Base-by-base conservation (phyloP, 2,329 filamentous ascomycete species). In the Dactylella cylindrospora region DNA sequence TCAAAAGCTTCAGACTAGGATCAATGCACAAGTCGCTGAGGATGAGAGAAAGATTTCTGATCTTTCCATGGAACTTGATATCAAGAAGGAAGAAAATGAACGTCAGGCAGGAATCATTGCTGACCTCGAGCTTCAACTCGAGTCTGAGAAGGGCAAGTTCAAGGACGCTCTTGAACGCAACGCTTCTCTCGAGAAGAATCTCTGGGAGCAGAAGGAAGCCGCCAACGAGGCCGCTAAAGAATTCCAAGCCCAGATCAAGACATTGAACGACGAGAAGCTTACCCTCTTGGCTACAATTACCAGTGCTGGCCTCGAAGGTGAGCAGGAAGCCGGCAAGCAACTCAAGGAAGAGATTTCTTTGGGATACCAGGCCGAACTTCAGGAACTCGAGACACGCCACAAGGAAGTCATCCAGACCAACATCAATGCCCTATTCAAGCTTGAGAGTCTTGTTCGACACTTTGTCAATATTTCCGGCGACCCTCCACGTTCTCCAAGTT, bases 371-470 rank as follows among this genome's bases (percentile, higher is more conserved):
- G 45, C 57, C 25, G 57, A 62, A 23, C 49, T 62, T 3, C 47
- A 49, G n/a, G 57, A 62, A 33, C 57, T 62, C 25, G 49, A 62
- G 50, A 29, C 49, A 36, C 57, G 57, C 19, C 57, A 62, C 31
- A 62, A 62, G 17, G 57, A 62, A 41, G 49, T 62, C 38, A 62
- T 62, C 29, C 57, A 62, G 25, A 62, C 49, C 10, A 62, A 62
- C 31, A 52, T 62, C 49, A 62, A 52, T 19, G 43, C 57, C 10
- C 31, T 62, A 3, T 62, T 44, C 49, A 53, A 54, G 26, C 49
- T 62, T 12, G 57, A 62, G 31, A 62, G 50, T 31, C 43, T 62
- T 26, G 57, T 62, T 5, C 57, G 49, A 35, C 57, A 62, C 31
- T 50, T 44, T 15, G 49, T 40, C 23, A 53, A 53, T 19, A 31